phyloP scores from a whole-genome alignment of 148 eudicot genomes.

The Rheum nobile region DNA sequence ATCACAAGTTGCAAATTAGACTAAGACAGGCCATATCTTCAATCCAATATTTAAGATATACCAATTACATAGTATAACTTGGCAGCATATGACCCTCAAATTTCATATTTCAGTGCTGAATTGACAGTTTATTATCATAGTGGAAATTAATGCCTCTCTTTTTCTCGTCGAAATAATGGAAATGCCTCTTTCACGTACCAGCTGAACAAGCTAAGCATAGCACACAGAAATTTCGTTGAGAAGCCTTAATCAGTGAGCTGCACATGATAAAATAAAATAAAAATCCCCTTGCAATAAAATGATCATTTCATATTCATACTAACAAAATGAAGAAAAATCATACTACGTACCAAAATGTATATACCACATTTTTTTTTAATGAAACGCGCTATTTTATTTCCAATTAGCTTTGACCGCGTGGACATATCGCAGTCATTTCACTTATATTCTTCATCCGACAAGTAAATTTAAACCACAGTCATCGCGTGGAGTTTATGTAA shows the following conservation, averaged over 20 bases:
- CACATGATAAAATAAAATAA: background rate
- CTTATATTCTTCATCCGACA: no score
- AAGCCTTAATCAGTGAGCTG: background rate
- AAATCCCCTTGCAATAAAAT: background rate
- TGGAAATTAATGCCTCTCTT: no score
- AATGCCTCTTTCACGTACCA: background rate
- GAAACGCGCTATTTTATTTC: no score
- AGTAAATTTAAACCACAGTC: no score
- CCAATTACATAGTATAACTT: background rate
- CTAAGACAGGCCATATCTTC: background rate
- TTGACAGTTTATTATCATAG: background rate
- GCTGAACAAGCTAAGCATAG: background rate
- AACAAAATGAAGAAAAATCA: background rate
- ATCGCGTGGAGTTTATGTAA: no score
- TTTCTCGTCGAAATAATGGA: no score
- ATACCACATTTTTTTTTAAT: no score
- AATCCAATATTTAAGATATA: background rate
- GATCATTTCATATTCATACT: background rate
- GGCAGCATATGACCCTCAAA: background rate
- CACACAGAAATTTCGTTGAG: background rate
- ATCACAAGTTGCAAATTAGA: background rate
- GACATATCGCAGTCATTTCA: no score
- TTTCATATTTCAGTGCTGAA: background rate
- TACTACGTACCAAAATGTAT: no score
- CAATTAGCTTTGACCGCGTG: no score